Percentiles rank a stretch among this genome's conserved stretches.
Conservation (phyloP, 345 rosid genomes). For the Sisymbrium altissimum region DNA sequence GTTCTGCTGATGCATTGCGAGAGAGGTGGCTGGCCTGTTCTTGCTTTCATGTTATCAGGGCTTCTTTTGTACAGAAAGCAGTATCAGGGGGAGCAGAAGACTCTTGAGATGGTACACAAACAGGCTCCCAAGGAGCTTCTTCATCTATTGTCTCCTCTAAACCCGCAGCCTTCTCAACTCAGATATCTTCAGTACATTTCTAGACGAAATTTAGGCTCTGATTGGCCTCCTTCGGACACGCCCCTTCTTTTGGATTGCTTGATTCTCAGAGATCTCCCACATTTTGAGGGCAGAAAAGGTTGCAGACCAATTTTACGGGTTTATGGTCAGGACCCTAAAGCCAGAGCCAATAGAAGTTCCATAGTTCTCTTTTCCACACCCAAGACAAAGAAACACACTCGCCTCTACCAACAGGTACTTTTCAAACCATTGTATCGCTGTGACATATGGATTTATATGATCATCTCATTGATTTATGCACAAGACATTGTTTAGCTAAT, state of each 20-base stretch:
- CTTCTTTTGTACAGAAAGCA: constrained; percentile 79
- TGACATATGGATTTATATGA: neutral
- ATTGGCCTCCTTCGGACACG: constrained; percentile 94
- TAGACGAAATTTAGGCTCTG: constrained; percentile 79
- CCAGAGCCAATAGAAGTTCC: constrained; percentile 75
- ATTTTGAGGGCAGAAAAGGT: constrained; percentile 65
- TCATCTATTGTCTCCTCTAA: constrained; percentile 72
- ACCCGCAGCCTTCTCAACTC: constrained; percentile 90
- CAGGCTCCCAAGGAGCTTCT: constrained; percentile 97
- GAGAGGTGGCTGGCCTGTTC: constrained; percentile 97
- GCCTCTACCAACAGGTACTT: constrained; percentile 65
- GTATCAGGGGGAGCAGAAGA: constrained; percentile 91
- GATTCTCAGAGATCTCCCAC: constrained; percentile 77
- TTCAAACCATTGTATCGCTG: constrained; percentile 10
- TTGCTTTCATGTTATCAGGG: constrained; percentile 95
- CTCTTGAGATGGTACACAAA: constrained; percentile 96
- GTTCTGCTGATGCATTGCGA: constrained; percentile 95
- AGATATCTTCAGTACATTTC: constrained; percentile 98
- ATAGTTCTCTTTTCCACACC: constrained; percentile 77
- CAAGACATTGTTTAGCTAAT: neutral
- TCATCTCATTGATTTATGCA: constrained; percentile 2
- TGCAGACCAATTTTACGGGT: constrained; percentile 85
- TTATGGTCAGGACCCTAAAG: constrained; percentile 82
- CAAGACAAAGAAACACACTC: constrained; percentile 57
- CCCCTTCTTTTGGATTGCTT: constrained; percentile 85